These are phyloP conservation scores for Dimocarpus longan DNA, from an alignment of 345 rosid species.

Conservation along the genomic window DNA sequence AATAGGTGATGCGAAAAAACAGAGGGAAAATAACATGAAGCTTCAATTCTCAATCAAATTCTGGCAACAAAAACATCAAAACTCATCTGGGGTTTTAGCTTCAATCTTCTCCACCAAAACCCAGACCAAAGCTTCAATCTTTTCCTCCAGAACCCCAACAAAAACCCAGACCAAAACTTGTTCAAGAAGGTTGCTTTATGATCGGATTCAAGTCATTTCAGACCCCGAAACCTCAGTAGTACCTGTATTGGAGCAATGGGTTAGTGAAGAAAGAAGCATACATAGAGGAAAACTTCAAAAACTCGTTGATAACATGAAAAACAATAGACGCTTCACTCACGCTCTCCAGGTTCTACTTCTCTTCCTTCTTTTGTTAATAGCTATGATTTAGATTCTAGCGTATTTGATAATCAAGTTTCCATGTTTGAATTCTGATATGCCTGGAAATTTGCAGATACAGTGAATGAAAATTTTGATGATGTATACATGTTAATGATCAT, in stretches of 20 bases:
- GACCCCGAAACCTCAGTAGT: slow-evolving; percentile 25
- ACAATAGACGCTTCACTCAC: slow-evolving; percentile 22
- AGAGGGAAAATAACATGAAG: background rate
- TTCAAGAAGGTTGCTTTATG: background rate
- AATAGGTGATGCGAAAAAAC: no score
- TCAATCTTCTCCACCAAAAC: slow-evolving; percentile 17
- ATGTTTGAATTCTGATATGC: no score
- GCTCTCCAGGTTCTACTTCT: slow-evolving; percentile 27
- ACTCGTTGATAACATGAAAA: slow-evolving; percentile 11
- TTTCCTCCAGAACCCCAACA: background rate
- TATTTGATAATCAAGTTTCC: background rate
- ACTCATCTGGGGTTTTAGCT: slow-evolving; percentile 12
- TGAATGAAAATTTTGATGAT: no score
- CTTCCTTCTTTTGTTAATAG: background rate
- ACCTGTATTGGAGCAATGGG: slow-evolving; percentile 35
- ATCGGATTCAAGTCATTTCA: slow-evolving; percentile 4
- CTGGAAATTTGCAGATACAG: no score
- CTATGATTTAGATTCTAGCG: background rate
- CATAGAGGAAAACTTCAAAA: background rate
- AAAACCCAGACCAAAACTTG: background rate
- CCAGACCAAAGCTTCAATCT: slow-evolving; percentile 12
- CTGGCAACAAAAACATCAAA: background rate
- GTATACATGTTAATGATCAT: no score
- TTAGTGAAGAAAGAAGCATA: slow-evolving; percentile 21
- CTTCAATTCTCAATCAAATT: slow-evolving; percentile 6